phyloP scores from a whole-genome alignment of 148 eudicot species.

The Vaccinium corymbosum region DNA sequence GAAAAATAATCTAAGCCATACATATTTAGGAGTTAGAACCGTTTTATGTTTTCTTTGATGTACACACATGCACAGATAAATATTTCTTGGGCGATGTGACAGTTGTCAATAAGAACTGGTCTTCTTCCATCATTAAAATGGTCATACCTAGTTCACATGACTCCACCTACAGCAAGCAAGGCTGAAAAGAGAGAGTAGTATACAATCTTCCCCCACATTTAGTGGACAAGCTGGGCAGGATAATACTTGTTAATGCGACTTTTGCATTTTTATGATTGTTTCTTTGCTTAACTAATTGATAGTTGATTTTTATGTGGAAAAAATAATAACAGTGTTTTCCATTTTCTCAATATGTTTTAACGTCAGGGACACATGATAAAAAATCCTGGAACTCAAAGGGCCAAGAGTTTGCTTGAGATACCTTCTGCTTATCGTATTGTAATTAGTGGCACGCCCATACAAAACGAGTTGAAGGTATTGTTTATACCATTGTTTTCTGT shows the following conservation, averaged over 20 bases:
- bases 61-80: not conserved
- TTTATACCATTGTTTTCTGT: not conserved
- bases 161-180: not conserved
- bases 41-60: not conserved
- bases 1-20: not conserved
- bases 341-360: constrained; percentile 11
- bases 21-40: not conserved
- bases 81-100: not conserved
- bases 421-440: constrained; percentile 85
- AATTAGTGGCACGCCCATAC: constrained; percentile 97
- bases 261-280: not conserved
- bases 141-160: not conserved
- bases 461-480: constrained; percentile 85
- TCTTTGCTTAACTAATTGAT: constrained; percentile 10
- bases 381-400: constrained; percentile 96
- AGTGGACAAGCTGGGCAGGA: not conserved
- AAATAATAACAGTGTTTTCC: not conserved
- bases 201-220: not conserved
- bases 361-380: constrained; percentile 92
- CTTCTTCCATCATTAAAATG: not conserved
- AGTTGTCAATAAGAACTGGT: not conserved
- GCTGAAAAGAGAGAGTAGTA: not conserved
- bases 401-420: constrained; percentile 88
- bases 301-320: not conserved
- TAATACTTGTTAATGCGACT: not conserved